phyloP scores from a whole-genome alignment of 179 eudicot genomes.

The Kewa caespitosa region DNA sequence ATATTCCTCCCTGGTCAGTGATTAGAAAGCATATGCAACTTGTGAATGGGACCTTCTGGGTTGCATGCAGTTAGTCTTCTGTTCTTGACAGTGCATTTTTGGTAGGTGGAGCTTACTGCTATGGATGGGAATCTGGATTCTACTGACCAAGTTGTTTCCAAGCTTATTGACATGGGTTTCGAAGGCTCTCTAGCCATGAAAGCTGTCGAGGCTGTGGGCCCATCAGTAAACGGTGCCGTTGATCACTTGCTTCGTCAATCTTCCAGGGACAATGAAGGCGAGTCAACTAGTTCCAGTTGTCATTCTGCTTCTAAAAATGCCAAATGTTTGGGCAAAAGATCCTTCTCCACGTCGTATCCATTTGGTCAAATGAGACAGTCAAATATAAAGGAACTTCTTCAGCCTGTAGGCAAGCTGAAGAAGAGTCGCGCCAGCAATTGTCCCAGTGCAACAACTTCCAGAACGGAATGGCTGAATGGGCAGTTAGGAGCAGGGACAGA shows the following conservation, averaged over 20 bases:
- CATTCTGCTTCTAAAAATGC: slow-evolving; percentile 3
- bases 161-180: slow-evolving; percentile 60
- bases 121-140: slow-evolving; percentile 32
- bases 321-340: slow-evolving; percentile 40
- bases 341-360: slow-evolving; percentile 29
- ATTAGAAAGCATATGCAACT: neutral
- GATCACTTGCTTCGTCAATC: slow-evolving; percentile 41
- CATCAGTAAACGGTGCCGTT: slow-evolving; percentile 41
- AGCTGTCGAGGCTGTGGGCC: slow-evolving; percentile 60
- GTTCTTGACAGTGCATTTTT: neutral
- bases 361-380: slow-evolving; percentile 51
- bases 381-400: slow-evolving; percentile 52
- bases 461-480: slow-evolving; percentile 17
- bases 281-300: slow-evolving; percentile 29
- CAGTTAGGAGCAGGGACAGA: slow-evolving; percentile 23
- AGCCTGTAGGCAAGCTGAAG: slow-evolving; percentile 35
- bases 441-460: slow-evolving; percentile 25
- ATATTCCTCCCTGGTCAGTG: neutral
- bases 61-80: neutral
- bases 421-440: slow-evolving; percentile 31
- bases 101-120: neutral
- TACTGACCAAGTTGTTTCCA: slow-evolving; percentile 39
- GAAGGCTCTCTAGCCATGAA: slow-evolving; percentile 37
- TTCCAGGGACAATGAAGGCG: slow-evolving; percentile 20
- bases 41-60: neutral